Base-by-base conservation (phyloP, 2,329 filamentous ascomycete genomes). In the Stagonosporopsis vannaccii region DNA sequence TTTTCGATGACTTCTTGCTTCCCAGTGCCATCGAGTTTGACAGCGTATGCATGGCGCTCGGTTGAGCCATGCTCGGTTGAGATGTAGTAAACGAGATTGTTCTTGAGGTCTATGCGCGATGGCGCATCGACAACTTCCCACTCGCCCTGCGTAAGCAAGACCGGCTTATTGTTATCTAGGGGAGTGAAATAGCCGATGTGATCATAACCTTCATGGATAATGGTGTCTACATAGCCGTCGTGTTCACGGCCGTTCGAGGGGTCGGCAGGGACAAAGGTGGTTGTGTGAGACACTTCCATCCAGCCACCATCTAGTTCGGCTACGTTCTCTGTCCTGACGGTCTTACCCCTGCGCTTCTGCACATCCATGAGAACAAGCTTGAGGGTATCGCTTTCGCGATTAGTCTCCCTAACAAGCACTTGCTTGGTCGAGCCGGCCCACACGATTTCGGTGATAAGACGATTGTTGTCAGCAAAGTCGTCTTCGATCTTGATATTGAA, bases 171-270 rank as follows among this genome's bases (percentile, higher is more conserved):
- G 65, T 88, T 93, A 66, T 98, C 90, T 48, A 98, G 77, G 2
- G 95, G 94, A 0, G 89, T 88, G 72, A 97, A 99, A 78, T 98
- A 98, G 0, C 90, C 95, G 46, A 99, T 80, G 68, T 99, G 95
- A 66, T 98, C 91, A 66, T 90, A 91, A 51, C 92, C 89, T 19
- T 96, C 85, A 70, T 96, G 83, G 51, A 98, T 90, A 56, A 98
- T 81, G 0, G 90, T 92, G 75, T 99, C 95, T 59, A 99, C 88
- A 70, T 99, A 99, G 20, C 95, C 95, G 75, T 97, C 92, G 5
- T 94, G 77, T 2, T 85, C 81, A 20, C 93, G 87, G 13, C 90
- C 91, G 60, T 90, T 91, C 11, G 79, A 75, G 20, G 90, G 84
- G 72, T 97, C 91, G 3, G 92, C 90, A 2, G 95, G 95, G 54